Evolutionary conservation across 306 rosid species (phyloP).

Genomic region (Ormosia emarginata): DNA sequence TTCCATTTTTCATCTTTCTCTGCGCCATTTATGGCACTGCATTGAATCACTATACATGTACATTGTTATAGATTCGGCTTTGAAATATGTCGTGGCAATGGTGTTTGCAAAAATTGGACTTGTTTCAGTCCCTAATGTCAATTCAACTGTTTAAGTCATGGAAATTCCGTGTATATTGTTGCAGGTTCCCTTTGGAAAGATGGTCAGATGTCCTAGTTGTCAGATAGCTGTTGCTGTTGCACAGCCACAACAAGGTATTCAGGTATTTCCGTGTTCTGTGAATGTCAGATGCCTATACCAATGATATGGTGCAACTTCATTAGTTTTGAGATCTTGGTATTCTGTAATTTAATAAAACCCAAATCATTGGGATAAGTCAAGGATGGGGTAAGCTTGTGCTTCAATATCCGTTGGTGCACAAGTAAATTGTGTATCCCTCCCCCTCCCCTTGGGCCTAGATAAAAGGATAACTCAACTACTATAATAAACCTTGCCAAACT

Average conservation of each 20-base stretch:
- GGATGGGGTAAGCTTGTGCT: neutral
- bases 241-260: conserved; percentile 96
- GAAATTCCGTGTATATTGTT: conserved; percentile 12
- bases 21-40: neutral
- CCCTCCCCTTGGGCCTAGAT: neutral
- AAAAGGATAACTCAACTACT: neutral
- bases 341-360: neutral
- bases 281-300: neutral
- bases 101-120: neutral
- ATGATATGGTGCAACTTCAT: neutral
- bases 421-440: neutral
- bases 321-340: neutral
- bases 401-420: neutral
- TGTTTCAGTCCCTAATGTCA: neutral
- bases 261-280: conserved; percentile 45
- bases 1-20: neutral
- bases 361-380: conserved; percentile 7
- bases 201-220: conserved; percentile 91
- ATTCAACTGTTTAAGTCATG: neutral
- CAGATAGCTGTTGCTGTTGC: conserved; percentile 82
- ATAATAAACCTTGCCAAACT: conserved; percentile 2
- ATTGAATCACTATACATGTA: neutral
- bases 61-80: neutral
- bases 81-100: neutral
- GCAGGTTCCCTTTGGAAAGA: conserved; percentile 93